Percentiles rank a stretch among this genome's conserved stretches.
phyloP scores from a whole-genome alignment of 257 asterid species.

The Scutellaria minor region DNA sequence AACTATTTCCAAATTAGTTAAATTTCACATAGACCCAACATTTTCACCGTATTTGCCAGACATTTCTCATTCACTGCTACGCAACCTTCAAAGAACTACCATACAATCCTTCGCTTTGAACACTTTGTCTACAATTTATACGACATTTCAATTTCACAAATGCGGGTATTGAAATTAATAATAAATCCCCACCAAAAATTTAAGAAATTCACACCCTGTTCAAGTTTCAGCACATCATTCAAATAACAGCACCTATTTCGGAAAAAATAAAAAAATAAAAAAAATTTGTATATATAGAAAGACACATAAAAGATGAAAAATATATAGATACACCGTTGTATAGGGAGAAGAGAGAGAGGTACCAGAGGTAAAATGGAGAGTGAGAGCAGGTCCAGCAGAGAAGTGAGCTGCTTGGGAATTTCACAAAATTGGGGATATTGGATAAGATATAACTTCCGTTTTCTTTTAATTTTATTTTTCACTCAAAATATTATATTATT shows the following conservation, averaged over 20 bases:
- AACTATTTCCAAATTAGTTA: background rate
- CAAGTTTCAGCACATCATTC: conserved; percentile 21
- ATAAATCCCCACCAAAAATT: conserved; percentile 2
- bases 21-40: background rate
- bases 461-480: background rate
- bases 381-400: conserved; percentile 14
- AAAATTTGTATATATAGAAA: no score
- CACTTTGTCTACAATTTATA: background rate
- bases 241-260: conserved; percentile 12
- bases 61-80: conserved; percentile 18
- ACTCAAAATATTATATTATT: no score
- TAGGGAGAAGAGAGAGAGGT: background rate
- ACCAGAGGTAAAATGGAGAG: conserved; percentile 38
- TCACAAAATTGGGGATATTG: conserved; percentile 39
- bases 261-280: background rate
- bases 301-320: background rate
- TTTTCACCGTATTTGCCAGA: background rate
- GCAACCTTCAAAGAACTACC: background rate
- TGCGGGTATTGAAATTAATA: background rate
- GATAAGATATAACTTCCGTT: conserved; percentile 41
- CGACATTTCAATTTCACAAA: conserved; percentile 8
- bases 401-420: conserved; percentile 25
- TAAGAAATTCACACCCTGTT: background rate
- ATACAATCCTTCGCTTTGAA: background rate
- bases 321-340: background rate